Evolutionary conservation across 2,329 filamentous ascomycete species (phyloP).

Genomic region (Penicillium hordei): DNA sequence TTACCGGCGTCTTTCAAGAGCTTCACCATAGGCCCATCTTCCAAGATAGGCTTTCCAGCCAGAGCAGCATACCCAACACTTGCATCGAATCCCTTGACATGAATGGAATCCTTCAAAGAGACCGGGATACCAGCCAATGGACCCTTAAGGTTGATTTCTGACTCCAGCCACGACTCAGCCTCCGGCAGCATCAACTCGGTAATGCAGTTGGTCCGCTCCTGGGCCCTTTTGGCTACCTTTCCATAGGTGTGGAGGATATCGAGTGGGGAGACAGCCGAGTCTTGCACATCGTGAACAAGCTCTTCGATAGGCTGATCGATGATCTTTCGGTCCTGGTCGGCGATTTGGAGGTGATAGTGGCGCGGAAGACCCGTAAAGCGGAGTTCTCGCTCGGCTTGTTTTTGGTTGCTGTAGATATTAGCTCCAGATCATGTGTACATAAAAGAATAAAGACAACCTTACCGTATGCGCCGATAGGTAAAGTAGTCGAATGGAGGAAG

Average conservation of each 20-base stretch:
- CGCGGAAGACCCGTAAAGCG: constrained; percentile 67
- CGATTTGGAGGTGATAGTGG: constrained; percentile 66
- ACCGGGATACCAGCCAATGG: constrained; percentile 85
- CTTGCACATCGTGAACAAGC: constrained; percentile 75
- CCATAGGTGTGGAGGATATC: constrained; percentile 82
- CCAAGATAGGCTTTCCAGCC: constrained; percentile 62
- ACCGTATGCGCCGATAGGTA: constrained; percentile 72
- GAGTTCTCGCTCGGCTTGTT: constrained; percentile 71
- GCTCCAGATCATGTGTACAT: not conserved
- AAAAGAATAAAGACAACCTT: constrained; percentile 27
- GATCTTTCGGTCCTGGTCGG: constrained; percentile 63
- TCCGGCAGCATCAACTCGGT: constrained; percentile 81
- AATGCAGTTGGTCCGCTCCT: constrained; percentile 82
- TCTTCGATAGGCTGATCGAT: constrained; percentile 72
- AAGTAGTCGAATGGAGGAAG: constrained; percentile 65
- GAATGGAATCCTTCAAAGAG: constrained; percentile 75
- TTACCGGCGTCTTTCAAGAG: constrained; percentile 76
- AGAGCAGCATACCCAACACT: constrained; percentile 77
- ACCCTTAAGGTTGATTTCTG: constrained; percentile 69
- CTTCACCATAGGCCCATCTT: constrained; percentile 71
- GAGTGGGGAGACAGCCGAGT: constrained; percentile 62
- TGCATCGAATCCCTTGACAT: constrained; percentile 78
- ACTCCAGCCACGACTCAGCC: constrained; percentile 70
- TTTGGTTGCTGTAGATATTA: constrained; percentile 61
- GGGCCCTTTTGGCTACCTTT: constrained; percentile 80